Evolutionary conservation across 225 moss, liverwort and hornwort species (phyloP).

Genomic region (Marchantia paleacea): DNA sequence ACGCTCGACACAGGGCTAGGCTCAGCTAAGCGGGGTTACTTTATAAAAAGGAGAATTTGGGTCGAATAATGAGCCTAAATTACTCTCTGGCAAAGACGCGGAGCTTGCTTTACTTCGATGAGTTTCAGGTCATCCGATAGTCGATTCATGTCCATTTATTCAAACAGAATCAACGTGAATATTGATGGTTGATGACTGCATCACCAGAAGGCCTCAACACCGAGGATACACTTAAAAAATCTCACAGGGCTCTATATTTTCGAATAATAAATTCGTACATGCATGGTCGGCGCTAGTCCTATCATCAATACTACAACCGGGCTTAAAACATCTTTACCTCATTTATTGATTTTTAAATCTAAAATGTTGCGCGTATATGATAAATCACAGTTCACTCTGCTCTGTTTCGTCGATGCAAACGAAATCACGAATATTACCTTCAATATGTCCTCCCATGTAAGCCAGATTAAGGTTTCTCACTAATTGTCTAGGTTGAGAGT

Average conservation of each 20-base stretch:
- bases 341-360: too few relatives aligned
- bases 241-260: too few relatives aligned
- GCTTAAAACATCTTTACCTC: too few relatives aligned
- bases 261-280: too few relatives aligned
- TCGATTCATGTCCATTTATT: neutral
- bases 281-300: too few relatives aligned
- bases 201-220: too few relatives aligned
- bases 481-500: neutral
- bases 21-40: neutral
- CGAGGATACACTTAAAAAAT: too few relatives aligned
- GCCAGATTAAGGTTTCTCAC: conserved; percentile 25
- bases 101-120: neutral
- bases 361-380: too few relatives aligned
- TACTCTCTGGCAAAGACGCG: neutral
- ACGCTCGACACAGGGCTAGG: neutral
- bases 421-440: conserved; percentile 20
- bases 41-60: neutral
- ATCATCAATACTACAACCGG: too few relatives aligned
- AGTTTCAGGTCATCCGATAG: neutral
- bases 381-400: too few relatives aligned
- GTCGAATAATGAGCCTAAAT: neutral
- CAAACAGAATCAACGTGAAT: neutral
- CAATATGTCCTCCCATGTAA: conserved; percentile 32
- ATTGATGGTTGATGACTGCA: neutral
- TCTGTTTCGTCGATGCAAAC: conserved; percentile 5